phyloP scores from a whole-genome alignment of 805 yeast genomes.

The Monosporozyma aerobia region DNA sequence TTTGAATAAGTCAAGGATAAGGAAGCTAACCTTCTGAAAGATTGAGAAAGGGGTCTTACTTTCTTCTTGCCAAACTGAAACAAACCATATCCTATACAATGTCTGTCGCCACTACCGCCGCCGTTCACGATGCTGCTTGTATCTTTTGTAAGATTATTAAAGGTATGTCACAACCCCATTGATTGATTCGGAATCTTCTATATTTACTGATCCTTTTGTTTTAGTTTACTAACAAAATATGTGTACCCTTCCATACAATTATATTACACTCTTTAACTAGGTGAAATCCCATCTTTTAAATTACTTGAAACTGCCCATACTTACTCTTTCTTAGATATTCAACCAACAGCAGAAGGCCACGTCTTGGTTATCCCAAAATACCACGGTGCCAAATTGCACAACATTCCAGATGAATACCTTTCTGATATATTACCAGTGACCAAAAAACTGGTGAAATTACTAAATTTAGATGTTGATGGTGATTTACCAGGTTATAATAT shows the following conservation, averaged over 20 bases:
- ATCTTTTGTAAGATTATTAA: constrained; percentile 91
- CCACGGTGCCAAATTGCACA: constrained; percentile 89
- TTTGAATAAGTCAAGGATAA: not conserved
- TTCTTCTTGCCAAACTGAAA: not conserved
- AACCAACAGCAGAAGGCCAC: constrained; percentile 86
- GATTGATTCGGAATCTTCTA: not conserved
- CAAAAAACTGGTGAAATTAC: constrained; percentile 70
- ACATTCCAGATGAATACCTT: constrained; percentile 84
- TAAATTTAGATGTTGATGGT: constrained; percentile 55
- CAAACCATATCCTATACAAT: constrained; percentile 3
- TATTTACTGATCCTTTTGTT: not conserved
- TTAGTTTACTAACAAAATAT: not conserved
- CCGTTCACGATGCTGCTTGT: constrained; percentile 49
- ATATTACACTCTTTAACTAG: constrained; percentile 29
- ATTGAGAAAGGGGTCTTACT: not conserved
- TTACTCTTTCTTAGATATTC: constrained; percentile 85
- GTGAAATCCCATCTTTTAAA: constrained; percentile 92
- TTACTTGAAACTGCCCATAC: constrained; percentile 74
- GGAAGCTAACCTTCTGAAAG: not conserved
- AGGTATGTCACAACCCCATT: constrained; percentile 35
- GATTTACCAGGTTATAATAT: constrained; percentile 69
- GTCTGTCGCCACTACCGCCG: constrained; percentile 12
- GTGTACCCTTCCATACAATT: not conserved
- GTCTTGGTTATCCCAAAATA: constrained; percentile 83
- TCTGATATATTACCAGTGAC: constrained; percentile 82